Evolutionary conservation across 75 land plant genomes (phyloP).

Genomic region (Isoetes taiwanensis): DNA sequence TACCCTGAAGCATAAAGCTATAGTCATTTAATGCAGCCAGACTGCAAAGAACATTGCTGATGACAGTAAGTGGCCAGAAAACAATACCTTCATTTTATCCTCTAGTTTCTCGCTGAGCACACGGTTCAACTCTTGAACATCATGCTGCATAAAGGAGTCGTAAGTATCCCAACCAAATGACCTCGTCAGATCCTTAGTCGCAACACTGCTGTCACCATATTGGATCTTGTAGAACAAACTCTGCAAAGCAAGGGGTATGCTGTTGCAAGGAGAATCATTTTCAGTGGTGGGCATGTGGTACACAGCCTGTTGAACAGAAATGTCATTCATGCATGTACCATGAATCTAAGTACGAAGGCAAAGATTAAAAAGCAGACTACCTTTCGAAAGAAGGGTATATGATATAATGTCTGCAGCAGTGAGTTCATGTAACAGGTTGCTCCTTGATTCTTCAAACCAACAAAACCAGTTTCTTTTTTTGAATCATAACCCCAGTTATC

Average conservation of each 20-base stretch:
- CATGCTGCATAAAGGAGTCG: constrained; percentile 99
- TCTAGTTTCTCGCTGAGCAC: constrained; percentile 92
- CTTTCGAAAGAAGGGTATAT: constrained; percentile 92
- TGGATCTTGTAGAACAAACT: constrained; percentile 97
- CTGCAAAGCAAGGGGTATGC: constrained; percentile 92
- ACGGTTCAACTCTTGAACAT: constrained; percentile 93
- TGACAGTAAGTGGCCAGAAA: neutral
- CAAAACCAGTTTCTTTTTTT: constrained; percentile 94
- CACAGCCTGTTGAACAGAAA: constrained; percentile 51
- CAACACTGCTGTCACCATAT: constrained; percentile 82
- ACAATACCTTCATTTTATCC: constrained; percentile 98
- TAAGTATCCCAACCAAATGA: constrained; percentile 99
- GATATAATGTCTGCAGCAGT: constrained; percentile 84
- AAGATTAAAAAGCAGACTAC: constrained; percentile 19
- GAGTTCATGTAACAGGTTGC: constrained; percentile 99
- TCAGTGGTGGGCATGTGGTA: constrained; percentile 99
- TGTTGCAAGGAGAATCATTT: constrained; percentile 84
- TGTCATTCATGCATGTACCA: neutral
- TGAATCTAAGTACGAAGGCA: neutral
- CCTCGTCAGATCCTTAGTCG: constrained; percentile 92
- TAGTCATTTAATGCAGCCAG: neutral
- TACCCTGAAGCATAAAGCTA: constrained; percentile 38
- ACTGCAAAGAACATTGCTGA: neutral
- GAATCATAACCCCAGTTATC: constrained; percentile 88
- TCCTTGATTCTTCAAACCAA: constrained; percentile 96